A percentile compares a stretch with the other conserved stretches of the same genome.
Conservation (phyloP, 2,329 filamentous ascomycete genomes). For the Claviceps pusilla region DNA sequence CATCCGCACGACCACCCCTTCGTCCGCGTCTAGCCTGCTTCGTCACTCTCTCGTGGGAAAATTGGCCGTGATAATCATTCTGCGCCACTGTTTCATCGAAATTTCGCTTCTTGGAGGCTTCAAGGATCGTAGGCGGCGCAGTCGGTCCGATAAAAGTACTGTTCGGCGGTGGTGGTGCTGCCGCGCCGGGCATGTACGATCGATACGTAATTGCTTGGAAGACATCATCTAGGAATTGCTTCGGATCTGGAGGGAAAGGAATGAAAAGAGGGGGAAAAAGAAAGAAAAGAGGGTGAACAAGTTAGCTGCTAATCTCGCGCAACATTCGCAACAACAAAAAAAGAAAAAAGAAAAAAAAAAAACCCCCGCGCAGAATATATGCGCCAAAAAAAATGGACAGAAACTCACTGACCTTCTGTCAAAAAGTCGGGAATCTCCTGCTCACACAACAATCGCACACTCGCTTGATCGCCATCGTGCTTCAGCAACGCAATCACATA, state of each 20-base stretch:
- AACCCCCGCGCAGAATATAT: not conserved
- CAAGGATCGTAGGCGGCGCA: not conserved
- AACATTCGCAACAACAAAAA: not conserved
- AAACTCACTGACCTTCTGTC: constrained; percentile 35
- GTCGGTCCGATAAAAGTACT: not conserved
- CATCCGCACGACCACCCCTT: constrained; percentile 14
- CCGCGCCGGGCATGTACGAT: constrained; percentile 42
- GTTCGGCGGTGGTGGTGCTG: constrained; percentile 20
- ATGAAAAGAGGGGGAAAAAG: too few species aligned
- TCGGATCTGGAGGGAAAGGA: constrained; percentile 16
- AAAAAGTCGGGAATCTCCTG: constrained; percentile 60
- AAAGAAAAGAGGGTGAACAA: not conserved
- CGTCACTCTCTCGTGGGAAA: constrained; percentile 23
- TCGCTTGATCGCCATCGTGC: constrained; percentile 50
- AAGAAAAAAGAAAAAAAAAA: not conserved
- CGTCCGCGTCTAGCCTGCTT: constrained; percentile 48
- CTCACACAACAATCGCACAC: constrained; percentile 53
- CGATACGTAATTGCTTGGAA: constrained; percentile 50
- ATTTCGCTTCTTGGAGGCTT: constrained; percentile 20
- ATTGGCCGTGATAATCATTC: not conserved
- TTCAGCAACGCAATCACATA: constrained; percentile 67
- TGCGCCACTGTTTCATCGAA: constrained; percentile 17
- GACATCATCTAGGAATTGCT: constrained; percentile 53
- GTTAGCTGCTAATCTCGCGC: not conserved
- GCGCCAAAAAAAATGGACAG: not conserved